A percentile compares a stretch with the other conserved stretches of the same genome.
Evolutionary conservation across 2,329 filamentous ascomycete genomes (phyloP).

Genomic region (Fusarium anthophilum): DNA sequence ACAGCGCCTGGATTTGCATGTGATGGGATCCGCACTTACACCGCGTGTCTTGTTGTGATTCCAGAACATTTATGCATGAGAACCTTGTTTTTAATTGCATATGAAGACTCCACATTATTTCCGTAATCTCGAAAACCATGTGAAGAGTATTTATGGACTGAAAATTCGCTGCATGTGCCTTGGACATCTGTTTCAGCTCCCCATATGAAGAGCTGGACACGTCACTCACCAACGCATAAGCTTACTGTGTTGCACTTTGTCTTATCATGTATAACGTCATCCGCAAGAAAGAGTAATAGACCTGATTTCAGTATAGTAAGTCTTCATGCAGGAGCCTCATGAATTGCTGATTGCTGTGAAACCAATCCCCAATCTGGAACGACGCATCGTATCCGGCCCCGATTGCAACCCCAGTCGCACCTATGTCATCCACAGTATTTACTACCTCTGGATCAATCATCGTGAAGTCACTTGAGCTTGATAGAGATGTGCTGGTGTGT

Average conservation of each 20-base stretch:
- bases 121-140: not conserved
- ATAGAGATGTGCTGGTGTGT: not conserved
- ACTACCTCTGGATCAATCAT: not conserved
- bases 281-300: not conserved
- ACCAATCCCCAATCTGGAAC: constrained; percentile 19
- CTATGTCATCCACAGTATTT: not conserved
- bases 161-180: not conserved
- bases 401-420: not conserved
- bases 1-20: constrained; percentile 1
- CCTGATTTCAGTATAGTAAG: not conserved
- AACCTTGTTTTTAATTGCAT: not conserved
- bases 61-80: constrained; percentile 1
- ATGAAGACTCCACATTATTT: not conserved
- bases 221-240: not conserved
- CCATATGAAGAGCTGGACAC: not conserved
- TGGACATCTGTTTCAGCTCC: not conserved
- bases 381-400: not conserved
- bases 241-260: not conserved
- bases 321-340: constrained; percentile 27
- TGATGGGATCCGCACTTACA: not conserved
- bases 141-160: not conserved
- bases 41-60: not conserved
- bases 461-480: not conserved
- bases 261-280: not conserved
- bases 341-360: constrained; percentile 29